Percentiles rank a stretch among this genome's conserved stretches.
Evolutionary conservation across 2,329 filamentous ascomycete genomes (phyloP).

Genomic region (Monosporascus ibericus): DNA sequence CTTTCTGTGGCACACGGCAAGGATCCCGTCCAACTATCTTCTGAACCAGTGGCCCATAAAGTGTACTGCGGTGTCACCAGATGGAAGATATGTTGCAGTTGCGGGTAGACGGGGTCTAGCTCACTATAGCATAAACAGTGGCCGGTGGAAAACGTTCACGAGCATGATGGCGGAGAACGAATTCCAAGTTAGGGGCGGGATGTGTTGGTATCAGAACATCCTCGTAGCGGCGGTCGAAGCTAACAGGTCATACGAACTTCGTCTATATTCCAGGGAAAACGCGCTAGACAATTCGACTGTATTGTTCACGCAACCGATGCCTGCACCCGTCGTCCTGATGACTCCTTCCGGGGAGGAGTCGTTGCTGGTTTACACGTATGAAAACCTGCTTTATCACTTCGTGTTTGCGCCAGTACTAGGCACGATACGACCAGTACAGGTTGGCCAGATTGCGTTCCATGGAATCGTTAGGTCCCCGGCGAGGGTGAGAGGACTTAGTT

Average conservation of each 20-base stretch:
- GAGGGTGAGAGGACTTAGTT: slow-evolving; percentile 86
- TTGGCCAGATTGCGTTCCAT: slow-evolving; percentile 97
- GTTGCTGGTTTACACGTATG: slow-evolving; percentile 91
- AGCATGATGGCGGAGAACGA: slow-evolving; percentile 78
- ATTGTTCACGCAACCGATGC: slow-evolving; percentile 70
- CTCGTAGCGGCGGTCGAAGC: slow-evolving; percentile 89
- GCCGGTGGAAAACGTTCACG: slow-evolving; percentile 91
- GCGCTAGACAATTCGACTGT: slow-evolving; percentile 66
- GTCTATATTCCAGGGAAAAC: slow-evolving; percentile 87
- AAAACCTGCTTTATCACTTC: slow-evolving; percentile 93
- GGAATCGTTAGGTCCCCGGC: slow-evolving; percentile 92
- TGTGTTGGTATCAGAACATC: slow-evolving; percentile 98
- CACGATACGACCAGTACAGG: slow-evolving; percentile 72
- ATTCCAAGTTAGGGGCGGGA: slow-evolving; percentile 87
- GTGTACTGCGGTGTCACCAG: slow-evolving; percentile 78
- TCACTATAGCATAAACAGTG: slow-evolving; percentile 92
- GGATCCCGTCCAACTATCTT: slow-evolving; percentile 78
- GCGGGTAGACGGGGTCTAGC: slow-evolving; percentile 87
- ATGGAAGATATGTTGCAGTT: slow-evolving; percentile 92
- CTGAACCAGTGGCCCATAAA: slow-evolving; percentile 91
- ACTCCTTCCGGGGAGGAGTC: slow-evolving; percentile 90
- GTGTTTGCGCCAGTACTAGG: slow-evolving; percentile 71
- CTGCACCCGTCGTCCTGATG: slow-evolving; percentile 82
- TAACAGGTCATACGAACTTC: slow-evolving; percentile 73
- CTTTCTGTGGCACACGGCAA: slow-evolving; percentile 90